Evolutionary conservation across 129 eudicot species (phyloP).

Genomic region (Escallonia herrerae): DNA sequence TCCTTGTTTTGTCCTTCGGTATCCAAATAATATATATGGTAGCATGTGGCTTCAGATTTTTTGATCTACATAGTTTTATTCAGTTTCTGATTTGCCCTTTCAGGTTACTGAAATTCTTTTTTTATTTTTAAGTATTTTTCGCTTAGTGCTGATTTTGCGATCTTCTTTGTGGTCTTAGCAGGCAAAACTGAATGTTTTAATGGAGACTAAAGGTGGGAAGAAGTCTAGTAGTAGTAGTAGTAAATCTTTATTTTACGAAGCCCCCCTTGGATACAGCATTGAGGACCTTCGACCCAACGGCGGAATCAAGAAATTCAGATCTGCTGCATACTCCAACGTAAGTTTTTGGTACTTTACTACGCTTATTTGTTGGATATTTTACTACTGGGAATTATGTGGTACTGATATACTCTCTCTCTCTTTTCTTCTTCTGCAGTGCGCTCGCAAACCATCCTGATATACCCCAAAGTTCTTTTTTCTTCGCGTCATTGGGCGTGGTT

Average conservation of each 20-base stretch:
- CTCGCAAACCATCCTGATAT: constrained; percentile 99
- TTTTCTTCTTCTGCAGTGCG: constrained; percentile 67
- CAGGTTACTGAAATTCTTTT: background rate
- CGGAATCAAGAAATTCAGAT: constrained; percentile 94
- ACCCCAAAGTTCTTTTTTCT: background rate
- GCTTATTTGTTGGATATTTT: too few relatives aligned
- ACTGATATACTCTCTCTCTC: constrained; percentile 1
- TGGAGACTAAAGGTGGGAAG: constrained; percentile 98
- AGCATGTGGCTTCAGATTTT: too few relatives aligned
- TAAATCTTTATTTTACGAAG: constrained; percentile 68
- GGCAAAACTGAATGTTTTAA: constrained; percentile 69
- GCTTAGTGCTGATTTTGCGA: background rate
- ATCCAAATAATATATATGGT: too few relatives aligned
- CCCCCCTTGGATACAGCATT: constrained; percentile 98
- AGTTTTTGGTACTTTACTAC: constrained; percentile 6
- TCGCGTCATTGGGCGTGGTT: constrained; percentile 57
- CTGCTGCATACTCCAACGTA: constrained; percentile 99
- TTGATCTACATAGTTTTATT: too few relatives aligned
- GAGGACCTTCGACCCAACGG: constrained; percentile 99
- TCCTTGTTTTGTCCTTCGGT: too few relatives aligned
- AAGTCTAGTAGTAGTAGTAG: constrained; percentile 88
- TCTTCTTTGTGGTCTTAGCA: constrained; percentile 7
- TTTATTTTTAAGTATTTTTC: background rate
- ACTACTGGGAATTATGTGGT: background rate
- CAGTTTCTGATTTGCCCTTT: too few relatives aligned